Conservation (phyloP, 2,329 filamentous ascomycete species). For the Aspergillus brasiliensis region DNA sequence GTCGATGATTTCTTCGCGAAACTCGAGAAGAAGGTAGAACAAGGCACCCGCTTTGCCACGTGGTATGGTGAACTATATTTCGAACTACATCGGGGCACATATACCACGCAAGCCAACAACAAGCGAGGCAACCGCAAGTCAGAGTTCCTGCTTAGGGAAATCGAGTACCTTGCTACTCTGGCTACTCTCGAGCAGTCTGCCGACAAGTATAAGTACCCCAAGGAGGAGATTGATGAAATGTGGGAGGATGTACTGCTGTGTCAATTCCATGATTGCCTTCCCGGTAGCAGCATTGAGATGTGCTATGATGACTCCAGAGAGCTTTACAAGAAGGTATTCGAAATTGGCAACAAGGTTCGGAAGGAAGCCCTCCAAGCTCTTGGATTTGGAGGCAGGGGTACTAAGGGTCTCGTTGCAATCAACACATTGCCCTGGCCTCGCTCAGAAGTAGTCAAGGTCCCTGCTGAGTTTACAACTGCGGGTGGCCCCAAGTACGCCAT, state of each 20-base stretch:
- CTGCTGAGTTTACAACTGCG: constrained; percentile 36
- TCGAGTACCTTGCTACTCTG: constrained; percentile 85
- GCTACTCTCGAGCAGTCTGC: constrained; percentile 69
- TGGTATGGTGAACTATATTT: constrained; percentile 99
- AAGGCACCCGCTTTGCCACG: constrained; percentile 74
- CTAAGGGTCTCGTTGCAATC: constrained; percentile 61
- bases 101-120: constrained; percentile 96
- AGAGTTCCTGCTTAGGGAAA: constrained; percentile 80
- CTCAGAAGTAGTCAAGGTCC: constrained; percentile 70
- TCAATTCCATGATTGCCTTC: constrained; percentile 96
- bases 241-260: constrained; percentile 92
- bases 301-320: constrained; percentile 95
- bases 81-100: constrained; percentile 93
- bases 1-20: constrained; percentile 94
- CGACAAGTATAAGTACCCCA: constrained; percentile 79
- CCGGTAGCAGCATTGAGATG: constrained; percentile 95
- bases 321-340: constrained; percentile 81
- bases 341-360: constrained; percentile 71
- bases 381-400: constrained; percentile 57
- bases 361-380: constrained; percentile 69
- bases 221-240: constrained; percentile 90
- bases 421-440: constrained; percentile 90
- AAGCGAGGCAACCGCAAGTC: constrained; percentile 89
- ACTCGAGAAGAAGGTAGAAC: constrained; percentile 73
- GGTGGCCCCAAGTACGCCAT: constrained; percentile 43